Conservation (phyloP, 345 rosid species). For the Chamaenerion angustifolium region DNA sequence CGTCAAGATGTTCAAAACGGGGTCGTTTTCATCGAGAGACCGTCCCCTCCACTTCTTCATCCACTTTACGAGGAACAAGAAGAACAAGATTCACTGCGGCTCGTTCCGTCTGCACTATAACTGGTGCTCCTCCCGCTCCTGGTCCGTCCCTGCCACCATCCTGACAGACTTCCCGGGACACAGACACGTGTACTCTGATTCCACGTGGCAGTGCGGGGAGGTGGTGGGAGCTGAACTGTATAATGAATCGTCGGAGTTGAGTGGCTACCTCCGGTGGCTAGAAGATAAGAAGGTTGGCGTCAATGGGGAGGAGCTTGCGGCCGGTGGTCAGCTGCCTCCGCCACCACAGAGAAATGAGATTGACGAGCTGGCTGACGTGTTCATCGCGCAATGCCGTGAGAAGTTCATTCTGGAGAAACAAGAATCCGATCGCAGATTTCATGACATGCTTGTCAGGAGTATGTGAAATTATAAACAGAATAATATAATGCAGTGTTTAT, state of each 20-base stretch:
- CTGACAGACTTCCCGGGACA: too few species aligned
- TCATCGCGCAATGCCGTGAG: slow-evolving; percentile 62
- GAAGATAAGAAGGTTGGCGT: slow-evolving; percentile 2
- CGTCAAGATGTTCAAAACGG: too few species aligned
- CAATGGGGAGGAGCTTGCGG: too few species aligned
- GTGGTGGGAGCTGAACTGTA: slow-evolving; percentile 9
- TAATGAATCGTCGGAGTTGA: slow-evolving; percentile 1
- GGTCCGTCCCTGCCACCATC: slow-evolving; percentile 27
- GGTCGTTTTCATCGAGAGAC: too few species aligned
- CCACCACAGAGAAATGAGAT: slow-evolving; percentile 28
- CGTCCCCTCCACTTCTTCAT: too few species aligned
- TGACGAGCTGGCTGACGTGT: slow-evolving; percentile 58
- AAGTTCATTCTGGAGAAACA: slow-evolving; percentile 77
- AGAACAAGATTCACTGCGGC: slow-evolving; percentile 19
- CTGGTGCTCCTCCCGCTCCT: slow-evolving; percentile 71
- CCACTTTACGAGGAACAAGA: too few species aligned
- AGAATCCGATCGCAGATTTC: slow-evolving; percentile 76
- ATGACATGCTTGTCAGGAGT: slow-evolving; percentile 57
- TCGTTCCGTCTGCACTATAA: slow-evolving; percentile 84
- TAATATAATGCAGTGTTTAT: too few species aligned
- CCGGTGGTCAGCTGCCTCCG: too few species aligned
- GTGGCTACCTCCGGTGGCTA: slow-evolving; percentile 6
- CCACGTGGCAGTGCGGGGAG: slow-evolving; percentile 17
- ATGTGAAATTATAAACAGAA: slow-evolving; percentile 5
- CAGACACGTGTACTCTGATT: too few species aligned